phyloP scores from a whole-genome alignment of 441 rosid genomes.

The Caryocar brasiliense region DNA sequence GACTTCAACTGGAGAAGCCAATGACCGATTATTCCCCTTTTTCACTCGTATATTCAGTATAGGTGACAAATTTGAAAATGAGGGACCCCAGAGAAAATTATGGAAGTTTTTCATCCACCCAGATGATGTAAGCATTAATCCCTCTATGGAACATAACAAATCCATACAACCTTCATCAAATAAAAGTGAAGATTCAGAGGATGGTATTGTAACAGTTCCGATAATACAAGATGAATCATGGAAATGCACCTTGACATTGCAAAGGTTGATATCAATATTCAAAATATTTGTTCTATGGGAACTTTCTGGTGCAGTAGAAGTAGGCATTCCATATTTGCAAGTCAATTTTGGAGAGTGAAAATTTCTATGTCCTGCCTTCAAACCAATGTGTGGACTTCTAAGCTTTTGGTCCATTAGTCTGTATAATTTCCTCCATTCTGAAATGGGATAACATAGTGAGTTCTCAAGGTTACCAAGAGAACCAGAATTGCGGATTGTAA shows the following conservation, averaged over 20 bases:
- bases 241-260: constrained; percentile 55
- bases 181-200: constrained; percentile 36
- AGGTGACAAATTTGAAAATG: constrained; percentile 42
- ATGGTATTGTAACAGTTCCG: constrained; percentile 59
- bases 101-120: constrained; percentile 48
- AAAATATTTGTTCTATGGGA: constrained; percentile 18
- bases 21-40: constrained; percentile 35
- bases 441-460: constrained; percentile 36
- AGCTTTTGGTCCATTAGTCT: constrained; percentile 29
- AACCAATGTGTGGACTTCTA: constrained; percentile 27
- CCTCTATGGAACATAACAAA: constrained; percentile 60
- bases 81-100: constrained; percentile 70
- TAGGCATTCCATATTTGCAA: constrained; percentile 11
- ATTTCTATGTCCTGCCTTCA: constrained; percentile 20
- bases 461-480: constrained; percentile 45
- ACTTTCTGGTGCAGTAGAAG: constrained; percentile 15
- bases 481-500: constrained; percentile 47
- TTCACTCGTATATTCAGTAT: constrained; percentile 60
- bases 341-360: constrained; percentile 8
- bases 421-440: constrained; percentile 58
- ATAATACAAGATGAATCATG: constrained; percentile 75
- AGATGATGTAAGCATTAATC: constrained; percentile 61
- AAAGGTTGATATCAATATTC: constrained; percentile 41
- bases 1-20: constrained; percentile 58
- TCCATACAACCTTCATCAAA: constrained; percentile 43